Conservation (phyloP, 139 green algal genomes). For the Helicosporidium sp. region DNA sequence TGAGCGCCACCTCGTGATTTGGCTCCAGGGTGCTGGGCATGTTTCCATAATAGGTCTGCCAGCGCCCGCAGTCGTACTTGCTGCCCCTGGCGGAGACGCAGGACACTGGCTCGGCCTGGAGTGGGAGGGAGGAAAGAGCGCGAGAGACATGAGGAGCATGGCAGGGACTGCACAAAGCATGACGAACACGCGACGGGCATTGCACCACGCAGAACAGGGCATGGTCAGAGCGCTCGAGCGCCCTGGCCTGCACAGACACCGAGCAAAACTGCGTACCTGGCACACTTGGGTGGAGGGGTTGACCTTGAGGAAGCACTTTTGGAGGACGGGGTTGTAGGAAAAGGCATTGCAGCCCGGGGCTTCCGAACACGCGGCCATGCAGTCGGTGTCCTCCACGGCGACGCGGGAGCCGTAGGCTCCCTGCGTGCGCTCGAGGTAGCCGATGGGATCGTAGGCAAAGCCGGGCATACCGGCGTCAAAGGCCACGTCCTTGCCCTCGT, state of each 20-base stretch:
- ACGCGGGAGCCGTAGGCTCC: slow-evolving; percentile 5
- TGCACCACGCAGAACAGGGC: neutral
- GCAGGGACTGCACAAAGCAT: neutral
- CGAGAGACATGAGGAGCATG: neutral
- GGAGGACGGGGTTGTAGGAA: slow-evolving; percentile 16
- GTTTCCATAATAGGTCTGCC: slow-evolving; percentile 40
- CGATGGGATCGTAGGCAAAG: slow-evolving; percentile 25
- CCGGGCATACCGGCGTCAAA: slow-evolving; percentile 24
- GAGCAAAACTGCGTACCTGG: neutral
- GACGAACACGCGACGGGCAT: neutral
- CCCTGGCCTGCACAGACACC: neutral
- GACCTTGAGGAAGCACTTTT: slow-evolving; percentile 21
- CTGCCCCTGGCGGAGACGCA: slow-evolving; percentile 10
- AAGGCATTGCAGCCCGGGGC: slow-evolving; percentile 20
- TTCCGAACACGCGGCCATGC: slow-evolving; percentile 22
- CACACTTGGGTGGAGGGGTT: slow-evolving; percentile 1
- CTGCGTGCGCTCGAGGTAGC: slow-evolving; percentile 1
- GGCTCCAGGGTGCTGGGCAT: no score
- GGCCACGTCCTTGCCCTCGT: slow-evolving; percentile 19
- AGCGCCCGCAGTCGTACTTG: slow-evolving; percentile 22
- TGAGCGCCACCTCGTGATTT: no score
- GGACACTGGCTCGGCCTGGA: neutral
- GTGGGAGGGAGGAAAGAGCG: neutral
- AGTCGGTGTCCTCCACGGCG: slow-evolving; percentile 6
- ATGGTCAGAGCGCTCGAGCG: no score